These are phyloP conservation scores for Globisporangium okanoganense DNA, from an alignment of 352 stramenopile genomes.

Conservation along the genomic window DNA sequence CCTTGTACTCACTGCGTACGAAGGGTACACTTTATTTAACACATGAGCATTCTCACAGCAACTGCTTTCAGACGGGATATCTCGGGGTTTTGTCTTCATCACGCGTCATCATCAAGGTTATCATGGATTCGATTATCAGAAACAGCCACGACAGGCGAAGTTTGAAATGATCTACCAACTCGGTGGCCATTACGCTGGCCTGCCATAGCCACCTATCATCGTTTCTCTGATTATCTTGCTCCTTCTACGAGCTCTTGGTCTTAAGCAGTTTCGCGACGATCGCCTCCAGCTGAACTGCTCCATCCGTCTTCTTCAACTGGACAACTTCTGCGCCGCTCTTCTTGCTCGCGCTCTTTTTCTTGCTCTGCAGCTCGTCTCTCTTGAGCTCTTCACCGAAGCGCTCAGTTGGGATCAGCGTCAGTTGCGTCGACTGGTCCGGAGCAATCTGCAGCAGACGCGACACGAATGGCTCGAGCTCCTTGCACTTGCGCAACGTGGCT, in stretches of 20 bases:
- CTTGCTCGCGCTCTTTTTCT: constrained; percentile 8
- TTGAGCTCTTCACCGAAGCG: constrained; percentile 14
- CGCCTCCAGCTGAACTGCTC: not conserved
- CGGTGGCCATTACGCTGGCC: no score
- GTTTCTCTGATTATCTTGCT: not conserved
- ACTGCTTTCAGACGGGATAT: no score
- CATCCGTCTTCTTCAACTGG: constrained; percentile 8
- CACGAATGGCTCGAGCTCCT: constrained; percentile 65
- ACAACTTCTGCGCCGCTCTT: not conserved
- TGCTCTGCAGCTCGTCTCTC: not conserved
- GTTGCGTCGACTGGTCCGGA: constrained; percentile 22
- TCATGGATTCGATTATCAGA: no score
- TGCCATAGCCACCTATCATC: no score
- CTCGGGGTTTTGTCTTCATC: no score
- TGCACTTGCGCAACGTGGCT: constrained; percentile 60
- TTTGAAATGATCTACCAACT: no score
- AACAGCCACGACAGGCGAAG: no score
- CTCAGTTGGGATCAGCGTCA: constrained; percentile 34
- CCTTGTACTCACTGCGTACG: no score
- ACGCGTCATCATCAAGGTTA: no score
- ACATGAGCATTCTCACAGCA: no score
- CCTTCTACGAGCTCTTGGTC: not conserved
- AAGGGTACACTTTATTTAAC: no score
- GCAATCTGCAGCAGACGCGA: constrained; percentile 29
- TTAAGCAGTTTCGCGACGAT: constrained; percentile 7